phyloP scores from a whole-genome alignment of 108 stramenopile species.

The Seminavis robusta region DNA sequence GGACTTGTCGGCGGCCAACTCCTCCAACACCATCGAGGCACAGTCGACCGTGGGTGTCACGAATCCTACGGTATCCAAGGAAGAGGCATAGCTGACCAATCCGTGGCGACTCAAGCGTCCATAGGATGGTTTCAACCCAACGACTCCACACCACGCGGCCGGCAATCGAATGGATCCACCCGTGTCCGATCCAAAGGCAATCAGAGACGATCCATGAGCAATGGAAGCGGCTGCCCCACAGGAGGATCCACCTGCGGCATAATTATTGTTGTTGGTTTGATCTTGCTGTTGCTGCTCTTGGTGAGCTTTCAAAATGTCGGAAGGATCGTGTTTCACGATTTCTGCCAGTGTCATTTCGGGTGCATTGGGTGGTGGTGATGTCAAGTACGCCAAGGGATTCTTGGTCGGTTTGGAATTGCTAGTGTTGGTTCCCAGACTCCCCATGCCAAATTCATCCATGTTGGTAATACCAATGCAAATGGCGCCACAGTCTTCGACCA shows the following conservation, averaged over 20 bases:
- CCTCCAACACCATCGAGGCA: constrained; percentile 44
- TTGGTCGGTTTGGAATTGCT: constrained; percentile 26
- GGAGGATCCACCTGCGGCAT: constrained; percentile 85
- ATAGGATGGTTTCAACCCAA: constrained; percentile 96
- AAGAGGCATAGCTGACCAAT: constrained; percentile 92
- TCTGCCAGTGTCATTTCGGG: constrained; percentile 5
- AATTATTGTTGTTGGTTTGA: constrained; percentile 8
- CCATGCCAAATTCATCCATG: constrained; percentile 99
- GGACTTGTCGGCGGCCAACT: constrained; percentile 21
- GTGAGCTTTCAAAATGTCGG: constrained; percentile 19
- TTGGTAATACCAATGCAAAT: constrained; percentile 87
- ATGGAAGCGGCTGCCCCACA: constrained; percentile 92
- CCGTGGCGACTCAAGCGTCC: constrained; percentile 90
- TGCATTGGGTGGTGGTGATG: constrained; percentile 13
- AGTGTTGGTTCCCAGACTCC: constrained; percentile 70
- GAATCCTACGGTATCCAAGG: constrained; percentile 91
- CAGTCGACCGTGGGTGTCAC: constrained; percentile 64
- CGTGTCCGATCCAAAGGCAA: constrained; percentile 95
- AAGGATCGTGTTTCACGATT: constrained; percentile 10
- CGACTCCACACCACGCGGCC: constrained; percentile 90
- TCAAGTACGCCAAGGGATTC: constrained; percentile 64
- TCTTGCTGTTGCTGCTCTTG: constrained; percentile 11
- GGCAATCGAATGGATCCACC: constrained; percentile 96
- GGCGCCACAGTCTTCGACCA: constrained; percentile 71
- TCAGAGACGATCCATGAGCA: constrained; percentile 75